These are phyloP conservation scores for Saitozyma podzolica DNA, from an alignment of 768 basidiomycete genomes.

Conservation along the genomic window DNA sequence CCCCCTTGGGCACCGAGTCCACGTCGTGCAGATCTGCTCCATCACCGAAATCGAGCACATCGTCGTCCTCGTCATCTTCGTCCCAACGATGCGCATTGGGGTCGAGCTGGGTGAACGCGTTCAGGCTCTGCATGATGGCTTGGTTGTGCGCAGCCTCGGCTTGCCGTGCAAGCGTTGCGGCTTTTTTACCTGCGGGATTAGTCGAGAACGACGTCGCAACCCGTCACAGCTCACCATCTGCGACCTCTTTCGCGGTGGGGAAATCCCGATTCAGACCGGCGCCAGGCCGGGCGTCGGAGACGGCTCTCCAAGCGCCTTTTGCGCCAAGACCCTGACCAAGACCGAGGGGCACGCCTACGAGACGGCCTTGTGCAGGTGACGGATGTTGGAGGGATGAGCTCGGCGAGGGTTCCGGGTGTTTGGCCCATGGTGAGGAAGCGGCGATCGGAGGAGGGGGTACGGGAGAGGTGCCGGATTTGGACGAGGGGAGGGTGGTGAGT, in stretches of 20 bases:
- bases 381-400: too few relatives aligned
- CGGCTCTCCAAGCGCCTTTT: constrained; percentile 73
- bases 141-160: constrained; percentile 63
- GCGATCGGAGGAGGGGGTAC: constrained; percentile 57
- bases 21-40: constrained; percentile 65
- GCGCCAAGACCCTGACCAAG: constrained; percentile 2
- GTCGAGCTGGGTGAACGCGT: constrained; percentile 91
- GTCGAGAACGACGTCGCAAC: background rate
- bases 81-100: constrained; percentile 98
- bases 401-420: constrained; percentile 54
- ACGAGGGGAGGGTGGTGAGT: constrained; percentile 62
- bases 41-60: constrained; percentile 94
- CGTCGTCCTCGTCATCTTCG: constrained; percentile 79
- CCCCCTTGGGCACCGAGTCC: constrained; percentile 69
- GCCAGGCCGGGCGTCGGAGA: constrained; percentile 51
- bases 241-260: constrained; percentile 94
- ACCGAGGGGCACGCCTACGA: too few relatives aligned
- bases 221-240: constrained; percentile 62
- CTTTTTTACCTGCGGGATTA: constrained; percentile 31
- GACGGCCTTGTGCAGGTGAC: too few relatives aligned
- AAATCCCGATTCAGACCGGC: constrained; percentile 66
- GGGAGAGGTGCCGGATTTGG: constrained; percentile 48
- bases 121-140: constrained; percentile 75
- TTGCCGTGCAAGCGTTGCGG: constrained; percentile 58
- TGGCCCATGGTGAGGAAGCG: constrained; percentile 65